A percentile compares a stretch with the other conserved stretches of the same genome.
These are phyloP conservation scores for Cordyceps farinosa DNA, from an alignment of 2,329 filamentous ascomycete genomes.

Conservation along the genomic window DNA sequence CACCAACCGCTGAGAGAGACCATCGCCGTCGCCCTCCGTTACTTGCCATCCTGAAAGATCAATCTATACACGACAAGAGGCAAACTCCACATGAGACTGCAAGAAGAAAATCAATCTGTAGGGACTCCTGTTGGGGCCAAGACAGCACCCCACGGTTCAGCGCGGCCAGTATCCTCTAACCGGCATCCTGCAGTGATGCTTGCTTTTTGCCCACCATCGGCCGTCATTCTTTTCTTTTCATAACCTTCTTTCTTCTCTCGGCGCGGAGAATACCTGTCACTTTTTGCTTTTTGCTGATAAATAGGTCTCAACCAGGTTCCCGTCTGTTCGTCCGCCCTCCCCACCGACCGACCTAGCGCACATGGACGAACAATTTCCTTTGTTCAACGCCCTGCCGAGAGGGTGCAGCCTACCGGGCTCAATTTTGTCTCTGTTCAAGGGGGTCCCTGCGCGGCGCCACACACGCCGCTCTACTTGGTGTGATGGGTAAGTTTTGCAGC, in stretches of 20 bases:
- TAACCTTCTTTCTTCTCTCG: background rate
- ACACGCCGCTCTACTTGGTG: background rate
- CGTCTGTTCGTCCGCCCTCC: constrained; percentile 15
- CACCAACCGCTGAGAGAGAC: background rate
- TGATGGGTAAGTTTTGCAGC: too few species aligned
- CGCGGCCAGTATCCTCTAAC: background rate
- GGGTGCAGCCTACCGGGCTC: background rate
- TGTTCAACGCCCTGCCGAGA: constrained; percentile 85
- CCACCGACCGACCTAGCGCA: constrained; percentile 2
- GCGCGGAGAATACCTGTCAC: background rate
- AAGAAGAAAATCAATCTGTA: background rate
- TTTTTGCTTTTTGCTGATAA: constrained; percentile 9
- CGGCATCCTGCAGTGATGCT: background rate
- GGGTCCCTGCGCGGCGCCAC: constrained; percentile 14
- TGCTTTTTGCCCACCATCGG: background rate
- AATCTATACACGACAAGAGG: background rate
- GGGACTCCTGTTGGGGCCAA: background rate
- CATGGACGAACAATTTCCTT: constrained; percentile 51
- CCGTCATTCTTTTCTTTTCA: background rate
- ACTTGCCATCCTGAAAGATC: background rate
- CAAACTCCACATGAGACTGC: background rate
- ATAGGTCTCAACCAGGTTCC: background rate
- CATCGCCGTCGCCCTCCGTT: background rate
- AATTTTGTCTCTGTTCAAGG: constrained; percentile 8
- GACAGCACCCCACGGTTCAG: background rate